Percentiles rank a stretch among this genome's conserved stretches.
Evolutionary conservation across 176 grass and related monocot species (phyloP).

Genomic region (Rhynchospora pubera): DNA sequence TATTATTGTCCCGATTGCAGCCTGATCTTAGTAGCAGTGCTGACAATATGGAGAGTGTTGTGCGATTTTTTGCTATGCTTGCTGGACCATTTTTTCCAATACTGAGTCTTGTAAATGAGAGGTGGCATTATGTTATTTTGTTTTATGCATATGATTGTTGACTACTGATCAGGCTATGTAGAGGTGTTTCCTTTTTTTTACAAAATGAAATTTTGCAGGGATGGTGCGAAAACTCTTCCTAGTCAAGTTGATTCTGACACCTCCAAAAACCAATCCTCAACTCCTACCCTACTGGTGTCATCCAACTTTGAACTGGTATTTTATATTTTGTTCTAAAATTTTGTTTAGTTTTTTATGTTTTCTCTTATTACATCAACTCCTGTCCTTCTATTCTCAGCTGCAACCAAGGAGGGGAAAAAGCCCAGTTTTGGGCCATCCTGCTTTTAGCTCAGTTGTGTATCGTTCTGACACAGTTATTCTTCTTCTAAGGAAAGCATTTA

Average conservation of each 20-base stretch:
- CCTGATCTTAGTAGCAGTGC: slow-evolving; percentile 57
- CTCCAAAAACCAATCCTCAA: slow-evolving; percentile 38
- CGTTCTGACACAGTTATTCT: slow-evolving; percentile 61
- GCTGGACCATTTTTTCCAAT: slow-evolving; percentile 91
- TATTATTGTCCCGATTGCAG: slow-evolving; percentile 39
- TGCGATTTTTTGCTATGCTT: slow-evolving; percentile 73
- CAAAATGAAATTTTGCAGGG: slow-evolving; percentile 48
- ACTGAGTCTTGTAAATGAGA: slow-evolving; percentile 78
- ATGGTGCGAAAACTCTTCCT: slow-evolving; percentile 40
- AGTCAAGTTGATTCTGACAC: slow-evolving; percentile 55
- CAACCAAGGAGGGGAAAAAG: slow-evolving; percentile 67
- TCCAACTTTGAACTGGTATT: slow-evolving; percentile 81
- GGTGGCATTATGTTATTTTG: slow-evolving; percentile 37
- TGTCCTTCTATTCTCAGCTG: slow-evolving; percentile 37
- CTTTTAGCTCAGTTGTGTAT: slow-evolving; percentile 61
- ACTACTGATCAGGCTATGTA: not conserved
- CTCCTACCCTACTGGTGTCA: slow-evolving; percentile 65
- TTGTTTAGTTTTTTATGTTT: slow-evolving; percentile 4
- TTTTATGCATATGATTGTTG: not conserved
- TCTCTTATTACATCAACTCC: slow-evolving; percentile 6
- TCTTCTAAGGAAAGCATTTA: slow-evolving; percentile 80
- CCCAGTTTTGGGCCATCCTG: slow-evolving; percentile 58
- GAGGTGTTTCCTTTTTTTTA: slow-evolving; percentile 20
- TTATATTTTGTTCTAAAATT: slow-evolving; percentile 9
- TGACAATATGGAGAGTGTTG: slow-evolving; percentile 56